Conservation (phyloP, 2,329 filamentous ascomycete species). For the Lecanosticta acicola region DNA sequence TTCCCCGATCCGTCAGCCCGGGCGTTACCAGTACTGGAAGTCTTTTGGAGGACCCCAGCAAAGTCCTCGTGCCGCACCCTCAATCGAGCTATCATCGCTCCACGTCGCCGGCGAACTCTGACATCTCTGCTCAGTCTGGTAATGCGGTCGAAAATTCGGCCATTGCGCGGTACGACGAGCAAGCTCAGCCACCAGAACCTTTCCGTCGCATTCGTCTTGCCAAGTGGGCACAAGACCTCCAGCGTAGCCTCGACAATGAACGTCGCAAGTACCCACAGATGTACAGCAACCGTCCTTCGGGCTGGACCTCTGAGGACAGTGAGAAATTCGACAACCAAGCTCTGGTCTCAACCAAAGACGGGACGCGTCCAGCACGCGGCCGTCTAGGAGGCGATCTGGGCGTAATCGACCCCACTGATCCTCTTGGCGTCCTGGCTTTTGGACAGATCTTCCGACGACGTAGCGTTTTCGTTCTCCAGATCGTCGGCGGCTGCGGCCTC, state of each 20-base stretch:
- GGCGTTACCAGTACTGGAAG: slow-evolving; percentile 24
- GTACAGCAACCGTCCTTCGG: slow-evolving; percentile 48
- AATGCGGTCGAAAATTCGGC: slow-evolving; percentile 32
- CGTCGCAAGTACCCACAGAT: slow-evolving; percentile 64
- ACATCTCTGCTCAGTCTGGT: slow-evolving; percentile 13
- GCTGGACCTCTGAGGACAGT: slow-evolving; percentile 55
- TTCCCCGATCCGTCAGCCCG: slow-evolving; percentile 19
- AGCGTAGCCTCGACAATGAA: slow-evolving; percentile 69
- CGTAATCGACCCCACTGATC: slow-evolving; percentile 59
- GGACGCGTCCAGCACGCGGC: slow-evolving; percentile 27
- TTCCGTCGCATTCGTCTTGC: slow-evolving; percentile 66
- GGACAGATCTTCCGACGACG: slow-evolving; percentile 53
- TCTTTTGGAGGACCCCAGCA: slow-evolving; percentile 26
- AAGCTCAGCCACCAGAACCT: slow-evolving; percentile 55
- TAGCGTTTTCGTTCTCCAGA: slow-evolving; percentile 64
- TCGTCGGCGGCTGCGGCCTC: slow-evolving; percentile 68
- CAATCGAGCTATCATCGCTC: slow-evolving; percentile 32
- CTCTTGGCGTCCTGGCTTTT: slow-evolving; percentile 69
- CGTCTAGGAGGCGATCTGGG: slow-evolving; percentile 33
- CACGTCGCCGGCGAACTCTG: slow-evolving; percentile 27
- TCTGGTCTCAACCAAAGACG: slow-evolving; percentile 21
- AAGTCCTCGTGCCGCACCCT: slow-evolving; percentile 29
- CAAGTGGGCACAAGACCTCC: slow-evolving; percentile 76
- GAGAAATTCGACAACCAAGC: slow-evolving; percentile 26
- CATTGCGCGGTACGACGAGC: slow-evolving; percentile 44